These are phyloP conservation scores for Firmiana major DNA, from an alignment of 345 rosid genomes.

Conservation along the genomic window DNA sequence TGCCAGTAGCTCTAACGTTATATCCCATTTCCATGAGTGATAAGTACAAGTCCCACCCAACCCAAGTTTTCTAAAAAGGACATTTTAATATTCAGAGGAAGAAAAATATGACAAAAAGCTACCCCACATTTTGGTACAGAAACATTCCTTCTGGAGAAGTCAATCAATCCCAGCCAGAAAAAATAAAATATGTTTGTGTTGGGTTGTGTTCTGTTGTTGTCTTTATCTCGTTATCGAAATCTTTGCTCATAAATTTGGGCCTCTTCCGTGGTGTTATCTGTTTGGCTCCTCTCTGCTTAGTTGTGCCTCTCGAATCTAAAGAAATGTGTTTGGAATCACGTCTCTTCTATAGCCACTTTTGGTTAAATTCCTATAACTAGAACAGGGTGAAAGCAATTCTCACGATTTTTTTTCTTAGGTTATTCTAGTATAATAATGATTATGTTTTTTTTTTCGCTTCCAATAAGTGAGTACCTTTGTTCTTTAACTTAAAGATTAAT, in stretches of 20 bases:
- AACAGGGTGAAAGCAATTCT: not conserved
- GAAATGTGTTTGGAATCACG: constrained; percentile 1
- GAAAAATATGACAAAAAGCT: constrained; percentile 13
- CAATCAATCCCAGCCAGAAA: constrained; percentile 1
- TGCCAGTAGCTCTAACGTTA: not conserved
- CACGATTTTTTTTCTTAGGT: not conserved
- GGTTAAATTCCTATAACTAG: not conserved
- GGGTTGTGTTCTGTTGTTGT: not conserved
- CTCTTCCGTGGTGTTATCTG: not conserved
- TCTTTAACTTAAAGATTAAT: not conserved
- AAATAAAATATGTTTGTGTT: not conserved
- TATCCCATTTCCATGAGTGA: not conserved
- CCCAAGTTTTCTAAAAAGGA: not conserved
- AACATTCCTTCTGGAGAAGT: constrained; percentile 4
- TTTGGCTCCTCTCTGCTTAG: not conserved
- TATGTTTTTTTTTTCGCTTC: not conserved
- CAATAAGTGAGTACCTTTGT: not conserved
- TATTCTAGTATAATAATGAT: not conserved
- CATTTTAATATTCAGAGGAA: constrained; percentile 8
- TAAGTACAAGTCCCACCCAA: no score
- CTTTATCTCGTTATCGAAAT: not conserved
- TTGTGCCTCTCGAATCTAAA: not conserved
- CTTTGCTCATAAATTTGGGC: not conserved
- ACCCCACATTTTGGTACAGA: constrained; percentile 1
- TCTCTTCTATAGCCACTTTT: not conserved